A percentile compares a stretch with the other conserved stretches of the same genome.
Conservation (phyloP, 257 asterid genomes). For the Cynanchum wilfordii region DNA sequence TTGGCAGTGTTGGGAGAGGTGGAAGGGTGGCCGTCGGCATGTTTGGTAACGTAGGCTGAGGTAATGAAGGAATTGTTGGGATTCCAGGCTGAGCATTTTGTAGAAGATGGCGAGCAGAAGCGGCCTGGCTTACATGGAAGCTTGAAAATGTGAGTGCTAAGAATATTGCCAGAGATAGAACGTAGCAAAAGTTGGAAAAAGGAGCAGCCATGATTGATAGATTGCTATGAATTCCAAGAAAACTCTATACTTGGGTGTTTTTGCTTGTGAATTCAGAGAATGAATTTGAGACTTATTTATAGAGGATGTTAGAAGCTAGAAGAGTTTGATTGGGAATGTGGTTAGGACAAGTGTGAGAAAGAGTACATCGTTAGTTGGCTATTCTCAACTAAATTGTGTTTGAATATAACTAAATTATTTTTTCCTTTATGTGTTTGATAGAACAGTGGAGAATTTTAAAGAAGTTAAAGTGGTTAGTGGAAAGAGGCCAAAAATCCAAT, state of each 20-base stretch:
- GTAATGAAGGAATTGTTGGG: neutral
- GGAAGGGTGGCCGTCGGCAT: slow-evolving; percentile 3
- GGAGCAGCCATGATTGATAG: neutral
- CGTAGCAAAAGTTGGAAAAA: neutral
- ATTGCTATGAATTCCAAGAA: neutral
- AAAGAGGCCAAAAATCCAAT: neutral
- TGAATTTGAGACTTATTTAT: neutral
- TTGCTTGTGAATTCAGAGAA: neutral
- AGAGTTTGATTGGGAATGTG: neutral
- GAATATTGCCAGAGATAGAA: neutral
- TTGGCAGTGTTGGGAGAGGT: slow-evolving; percentile 13
- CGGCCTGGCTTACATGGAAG: neutral
- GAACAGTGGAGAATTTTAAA: neutral
- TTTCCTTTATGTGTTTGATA: neutral
- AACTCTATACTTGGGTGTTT: neutral
- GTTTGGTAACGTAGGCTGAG: no score
- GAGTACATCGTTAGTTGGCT: neutral
- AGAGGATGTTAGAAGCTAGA: neutral
- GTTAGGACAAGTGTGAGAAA: neutral
- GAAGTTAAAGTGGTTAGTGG: no score
- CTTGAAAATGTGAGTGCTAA: slow-evolving; percentile 2
- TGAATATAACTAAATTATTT: no score
- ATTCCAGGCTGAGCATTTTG: slow-evolving; percentile 12
- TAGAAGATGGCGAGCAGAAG: slow-evolving; percentile 10
- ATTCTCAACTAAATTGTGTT: neutral